phyloP scores from a whole-genome alignment of 768 basidiomycete genomes.

The Suillus paluster region DNA sequence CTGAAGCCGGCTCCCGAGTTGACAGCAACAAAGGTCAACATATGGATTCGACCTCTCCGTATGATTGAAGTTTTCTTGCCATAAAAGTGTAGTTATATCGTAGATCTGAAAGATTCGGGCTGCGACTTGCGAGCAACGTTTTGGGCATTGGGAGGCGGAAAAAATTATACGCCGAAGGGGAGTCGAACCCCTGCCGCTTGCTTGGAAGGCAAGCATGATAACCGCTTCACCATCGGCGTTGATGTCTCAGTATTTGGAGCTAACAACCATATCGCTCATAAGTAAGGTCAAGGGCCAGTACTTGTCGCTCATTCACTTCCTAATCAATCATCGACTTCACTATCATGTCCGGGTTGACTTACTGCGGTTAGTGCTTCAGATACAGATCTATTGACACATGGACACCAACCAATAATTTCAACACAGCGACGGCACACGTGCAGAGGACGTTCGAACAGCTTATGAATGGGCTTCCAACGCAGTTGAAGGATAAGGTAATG shows the following conservation, averaged over 20 bases:
- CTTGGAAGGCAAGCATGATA: slow-evolving; percentile 93
- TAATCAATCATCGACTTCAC: too few relatives aligned
- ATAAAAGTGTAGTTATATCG: too few relatives aligned
- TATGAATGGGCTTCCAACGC: neutral
- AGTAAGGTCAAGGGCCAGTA: too few relatives aligned
- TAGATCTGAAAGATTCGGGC: too few relatives aligned
- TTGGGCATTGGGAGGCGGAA: neutral
- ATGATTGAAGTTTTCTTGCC: too few relatives aligned
- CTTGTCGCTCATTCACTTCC: neutral
- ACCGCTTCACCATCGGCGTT: slow-evolving; percentile 84
- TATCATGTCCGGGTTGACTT: neutral
- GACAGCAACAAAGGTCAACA: too few relatives aligned
- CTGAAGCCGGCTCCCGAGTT: too few relatives aligned
- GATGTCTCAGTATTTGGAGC: neutral
- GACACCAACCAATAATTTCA: neutral
- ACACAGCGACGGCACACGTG: neutral
- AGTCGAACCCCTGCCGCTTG: slow-evolving; percentile 80
- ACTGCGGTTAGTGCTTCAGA: neutral
- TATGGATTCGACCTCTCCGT: too few relatives aligned
- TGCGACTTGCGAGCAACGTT: too few relatives aligned
- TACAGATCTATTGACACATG: neutral
- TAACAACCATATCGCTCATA: neutral
- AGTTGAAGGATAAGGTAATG: slow-evolving; percentile 3
- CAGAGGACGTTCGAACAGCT: slow-evolving; percentile 6
- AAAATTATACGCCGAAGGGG: slow-evolving; percentile 56